Base-by-base conservation (phyloP, 371 early-diverging fungal species). In the Mucor piriformis region DNA sequence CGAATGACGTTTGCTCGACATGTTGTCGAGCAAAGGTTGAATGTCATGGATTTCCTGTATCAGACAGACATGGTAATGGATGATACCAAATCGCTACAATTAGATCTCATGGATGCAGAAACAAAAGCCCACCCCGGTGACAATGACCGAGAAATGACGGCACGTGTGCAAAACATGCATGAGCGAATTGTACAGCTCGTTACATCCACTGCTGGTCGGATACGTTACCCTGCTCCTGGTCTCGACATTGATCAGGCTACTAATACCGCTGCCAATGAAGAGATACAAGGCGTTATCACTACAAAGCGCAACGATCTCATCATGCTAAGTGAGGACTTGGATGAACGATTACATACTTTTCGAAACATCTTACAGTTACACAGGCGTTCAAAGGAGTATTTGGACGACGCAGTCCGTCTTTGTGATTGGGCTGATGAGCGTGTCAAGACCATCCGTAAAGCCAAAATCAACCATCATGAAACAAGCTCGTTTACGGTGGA, bases 11-110 rank as follows among this genome's bases (percentile, higher is more conserved):
- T 78, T 57, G 69, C 79, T 5, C 67, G 77, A 24, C 52, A 77
- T 15, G 72, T 83, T 0, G 73, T 83, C 0, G 74, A 74, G 27
- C 83, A 83, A 44, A 73, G 76, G 5, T 53, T 81, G 27, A 69
- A 64, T 21, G 65, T 83, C 34, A 64, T 70, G 67, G 81, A 81
- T 11, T 81, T 75, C 43, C 27, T 77, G 27, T 54, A 80, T 18
- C 75, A 73, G 52, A 64, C 50, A 2, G 59, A 68, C 4, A 53
- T 59, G 18, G 59, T 67, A 10, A 44, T 50, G 16, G 59, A 60
- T 7, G 72, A 71, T 20, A 53, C 55, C 6, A 4, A 13, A 3
- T 25, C 33, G 1, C 29, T 70, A 10, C 42, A 51, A 6, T n/a
- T 63, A 8, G 69, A 66, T 10, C 20, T 65, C 1, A 24, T 35